Conservation (phyloP, 345 rosid genomes). For the Populus deltoides region DNA sequence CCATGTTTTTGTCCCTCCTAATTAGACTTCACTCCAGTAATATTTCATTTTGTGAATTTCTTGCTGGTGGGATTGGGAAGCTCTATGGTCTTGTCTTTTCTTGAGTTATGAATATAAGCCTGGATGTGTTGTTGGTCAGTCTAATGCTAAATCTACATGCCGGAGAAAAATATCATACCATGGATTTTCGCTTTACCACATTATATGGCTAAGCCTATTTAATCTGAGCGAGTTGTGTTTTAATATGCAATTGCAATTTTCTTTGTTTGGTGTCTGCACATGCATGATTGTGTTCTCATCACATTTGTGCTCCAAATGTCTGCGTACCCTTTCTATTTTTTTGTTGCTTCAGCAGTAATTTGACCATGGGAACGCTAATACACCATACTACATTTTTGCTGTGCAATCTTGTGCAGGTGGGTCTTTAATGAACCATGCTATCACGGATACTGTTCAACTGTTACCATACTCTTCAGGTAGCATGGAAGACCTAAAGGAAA, state of each 20-base stretch:
- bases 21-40: background rate
- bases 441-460: background rate
- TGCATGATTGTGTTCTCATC: background rate
- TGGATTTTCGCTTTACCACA: background rate
- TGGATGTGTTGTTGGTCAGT: background rate
- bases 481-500: background rate
- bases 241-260: background rate
- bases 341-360: background rate
- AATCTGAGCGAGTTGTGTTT: background rate
- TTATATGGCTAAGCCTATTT: background rate
- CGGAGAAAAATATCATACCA: background rate
- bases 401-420: background rate
- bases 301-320: background rate
- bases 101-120: background rate
- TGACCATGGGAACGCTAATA: background rate
- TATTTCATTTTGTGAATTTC: background rate
- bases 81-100: background rate
- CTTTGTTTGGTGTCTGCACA: background rate
- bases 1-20: background rate
- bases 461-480: background rate
- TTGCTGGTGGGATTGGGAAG: background rate
- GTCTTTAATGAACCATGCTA: background rate
- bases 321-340: background rate
- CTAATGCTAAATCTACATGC: constrained; percentile 14
- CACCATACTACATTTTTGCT: background rate